Evolutionary conservation across 1,139 yeast genomes (phyloP).

Genomic region (Meyerozyma sp.): DNA sequence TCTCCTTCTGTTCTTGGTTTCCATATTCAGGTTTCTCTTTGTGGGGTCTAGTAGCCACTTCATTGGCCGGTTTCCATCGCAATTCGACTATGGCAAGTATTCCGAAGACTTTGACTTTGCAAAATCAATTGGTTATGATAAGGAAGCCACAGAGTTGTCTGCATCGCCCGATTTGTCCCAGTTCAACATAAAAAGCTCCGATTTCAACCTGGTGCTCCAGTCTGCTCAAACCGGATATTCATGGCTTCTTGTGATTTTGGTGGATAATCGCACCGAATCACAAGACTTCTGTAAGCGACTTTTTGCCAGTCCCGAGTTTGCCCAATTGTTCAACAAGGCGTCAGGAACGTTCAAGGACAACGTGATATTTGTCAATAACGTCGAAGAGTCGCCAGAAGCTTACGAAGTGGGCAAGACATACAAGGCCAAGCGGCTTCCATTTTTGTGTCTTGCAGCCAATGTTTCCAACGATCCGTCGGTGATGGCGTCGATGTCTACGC

Average conservation of each 20-base stretch:
- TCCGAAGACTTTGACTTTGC: conserved; percentile 6
- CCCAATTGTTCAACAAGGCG: conserved; percentile 26
- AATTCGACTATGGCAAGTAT: conserved; percentile 12
- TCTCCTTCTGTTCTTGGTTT: conserved; percentile 26
- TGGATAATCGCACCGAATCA: conserved; percentile 30
- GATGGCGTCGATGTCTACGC: conserved; percentile 49
- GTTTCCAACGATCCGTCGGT: conserved; percentile 46
- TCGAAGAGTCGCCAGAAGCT: conserved; percentile 42
- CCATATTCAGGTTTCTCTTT: conserved; percentile 28
- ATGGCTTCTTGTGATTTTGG: conserved; percentile 42
- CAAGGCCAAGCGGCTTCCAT: conserved; percentile 37
- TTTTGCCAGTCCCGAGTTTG: conserved; percentile 23
- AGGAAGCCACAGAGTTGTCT: background rate
- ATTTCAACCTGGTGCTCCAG: conserved; percentile 44
- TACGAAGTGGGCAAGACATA: conserved; percentile 46
- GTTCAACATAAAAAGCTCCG: conserved; percentile 13
- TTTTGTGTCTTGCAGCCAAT: conserved; percentile 41
- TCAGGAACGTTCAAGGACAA: conserved; percentile 34
- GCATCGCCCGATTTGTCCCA: conserved; percentile 8
- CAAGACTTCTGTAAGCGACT: conserved; percentile 22
- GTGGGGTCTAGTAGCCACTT: conserved; percentile 14
- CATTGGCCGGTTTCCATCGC: conserved; percentile 7
- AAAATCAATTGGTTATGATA: background rate
- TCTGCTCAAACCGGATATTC: conserved; percentile 32
- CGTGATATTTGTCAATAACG: conserved; percentile 35